Percentiles rank a stretch among this genome's conserved stretches.
Evolutionary conservation across 1,284 basidiomycete species (phyloP).

Genomic region (Ceratorhiza oryzae-sativae): DNA sequence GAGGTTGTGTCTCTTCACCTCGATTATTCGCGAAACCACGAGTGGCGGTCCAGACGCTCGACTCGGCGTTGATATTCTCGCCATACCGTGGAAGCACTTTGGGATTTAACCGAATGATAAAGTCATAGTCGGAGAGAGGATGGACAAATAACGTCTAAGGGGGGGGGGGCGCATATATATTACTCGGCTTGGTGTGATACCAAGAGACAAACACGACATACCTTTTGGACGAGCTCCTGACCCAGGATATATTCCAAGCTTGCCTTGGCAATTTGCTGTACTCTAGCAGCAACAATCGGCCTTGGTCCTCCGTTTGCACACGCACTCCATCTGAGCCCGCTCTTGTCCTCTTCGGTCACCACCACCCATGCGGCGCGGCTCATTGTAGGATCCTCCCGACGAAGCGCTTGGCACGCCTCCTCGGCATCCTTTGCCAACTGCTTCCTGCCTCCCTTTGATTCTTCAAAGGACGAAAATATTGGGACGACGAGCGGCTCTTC

Average conservation of each 20-base stretch:
- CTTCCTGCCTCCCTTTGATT: slow-evolving; percentile 42
- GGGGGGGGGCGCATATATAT: slow-evolving; percentile 1
- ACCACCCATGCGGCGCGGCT: slow-evolving; percentile 77
- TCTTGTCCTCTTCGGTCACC: slow-evolving; percentile 78
- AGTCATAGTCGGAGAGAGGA: slow-evolving; percentile 84
- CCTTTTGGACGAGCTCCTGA: slow-evolving; percentile 59
- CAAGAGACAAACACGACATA: slow-evolving; percentile 47
- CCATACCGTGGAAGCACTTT: slow-evolving; percentile 72
- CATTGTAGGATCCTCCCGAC: slow-evolving; percentile 58
- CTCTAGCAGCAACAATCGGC: slow-evolving; percentile 71
- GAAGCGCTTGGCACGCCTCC: slow-evolving; percentile 28
- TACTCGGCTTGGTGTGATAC: neutral
- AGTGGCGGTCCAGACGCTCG: slow-evolving; percentile 55
- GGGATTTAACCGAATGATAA: slow-evolving; percentile 79
- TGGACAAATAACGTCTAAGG: slow-evolving; percentile 86
- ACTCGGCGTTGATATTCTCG: slow-evolving; percentile 58
- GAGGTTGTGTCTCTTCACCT: slow-evolving; percentile 49
- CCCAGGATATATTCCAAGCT: slow-evolving; percentile 56
- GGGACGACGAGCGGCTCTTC: slow-evolving; percentile 60
- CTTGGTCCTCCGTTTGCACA: slow-evolving; percentile 49
- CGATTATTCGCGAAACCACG: slow-evolving; percentile 53
- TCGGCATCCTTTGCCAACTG: slow-evolving; percentile 59
- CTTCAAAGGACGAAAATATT: slow-evolving; percentile 52
- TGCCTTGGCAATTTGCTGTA: slow-evolving; percentile 75
- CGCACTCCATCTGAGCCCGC: slow-evolving; percentile 55